Evolutionary conservation across 176 grass and related monocot genomes (phyloP).

Genomic region (Phoenix roebelenii): DNA sequence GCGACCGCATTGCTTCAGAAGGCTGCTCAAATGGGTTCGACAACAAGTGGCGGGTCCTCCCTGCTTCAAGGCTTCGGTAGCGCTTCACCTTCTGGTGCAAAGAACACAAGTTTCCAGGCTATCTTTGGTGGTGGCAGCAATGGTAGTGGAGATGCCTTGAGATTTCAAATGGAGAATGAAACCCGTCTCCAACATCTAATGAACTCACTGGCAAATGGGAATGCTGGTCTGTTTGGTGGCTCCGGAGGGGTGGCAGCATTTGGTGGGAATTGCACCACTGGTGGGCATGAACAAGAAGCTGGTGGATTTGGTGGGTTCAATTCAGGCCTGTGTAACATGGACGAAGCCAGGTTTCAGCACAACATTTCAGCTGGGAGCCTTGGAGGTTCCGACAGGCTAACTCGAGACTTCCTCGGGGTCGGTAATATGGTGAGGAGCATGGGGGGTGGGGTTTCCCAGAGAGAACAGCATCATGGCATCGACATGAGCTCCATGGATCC

Average conservation of each 20-base stretch:
- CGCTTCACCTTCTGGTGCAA: slow-evolving; percentile 19
- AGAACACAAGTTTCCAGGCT: too few relatives aligned
- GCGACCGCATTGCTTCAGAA: slow-evolving; percentile 90
- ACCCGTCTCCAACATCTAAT: slow-evolving; percentile 71
- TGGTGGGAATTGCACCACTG: slow-evolving; percentile 11
- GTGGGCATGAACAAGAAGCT: not conserved
- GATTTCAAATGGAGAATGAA: slow-evolving; percentile 55
- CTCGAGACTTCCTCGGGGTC: slow-evolving; percentile 87
- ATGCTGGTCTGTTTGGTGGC: slow-evolving; percentile 38
- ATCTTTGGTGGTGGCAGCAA: not conserved
- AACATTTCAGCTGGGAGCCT: slow-evolving; percentile 21
- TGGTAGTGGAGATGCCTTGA: slow-evolving; percentile 18
- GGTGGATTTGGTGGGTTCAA: slow-evolving; percentile 24
- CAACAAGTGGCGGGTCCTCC: slow-evolving; percentile 39
- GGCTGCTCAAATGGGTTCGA: slow-evolving; percentile 91
- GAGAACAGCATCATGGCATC: slow-evolving; percentile 52
- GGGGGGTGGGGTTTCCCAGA: slow-evolving; percentile 22
- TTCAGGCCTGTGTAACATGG: slow-evolving; percentile 49
- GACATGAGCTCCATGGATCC: slow-evolving; percentile 68
- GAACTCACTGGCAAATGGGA: slow-evolving; percentile 63
- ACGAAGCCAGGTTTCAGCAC: slow-evolving; percentile 64
- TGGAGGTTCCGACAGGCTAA: slow-evolving; percentile 43
- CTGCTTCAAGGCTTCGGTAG: slow-evolving; percentile 41
- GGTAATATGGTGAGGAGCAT: slow-evolving; percentile 51
- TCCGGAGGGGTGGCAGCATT: slow-evolving; percentile 6